Base-by-base conservation (phyloP, 2,329 filamentous ascomycete genomes). In the Aspergillus quadrilineatus region DNA sequence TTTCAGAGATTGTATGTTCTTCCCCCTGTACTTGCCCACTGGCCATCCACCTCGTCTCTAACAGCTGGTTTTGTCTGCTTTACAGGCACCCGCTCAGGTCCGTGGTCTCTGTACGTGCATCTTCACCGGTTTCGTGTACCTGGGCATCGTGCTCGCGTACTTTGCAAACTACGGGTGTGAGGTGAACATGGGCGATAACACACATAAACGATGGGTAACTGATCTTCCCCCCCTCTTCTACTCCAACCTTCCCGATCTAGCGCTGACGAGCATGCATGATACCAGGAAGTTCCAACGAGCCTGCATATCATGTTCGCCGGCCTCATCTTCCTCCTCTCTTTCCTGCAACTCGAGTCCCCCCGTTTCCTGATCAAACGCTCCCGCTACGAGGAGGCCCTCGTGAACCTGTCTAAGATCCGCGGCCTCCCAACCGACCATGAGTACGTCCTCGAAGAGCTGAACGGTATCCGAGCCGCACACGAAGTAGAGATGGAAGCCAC, bases 71-170 rank as follows among this genome's bases (percentile, higher is more conserved):
- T 9, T 37, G 12, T 37, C 7, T 34, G 34, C 8, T 1, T 2
- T 22, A 22, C 3, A 72, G 69, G 64, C 88, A 0, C 88, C 88
- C 0, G 83, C 85, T 1, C 82, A 85, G 1, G 79, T 90, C 57
- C 83, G 88, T 53, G 88, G 89, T 62, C 82, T 92, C 22, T 91
- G 88, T 67, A 90, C 89, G 1, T 87, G 85, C 65, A 80, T 86
- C 28, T 89, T 89, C 68, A 84, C 85, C 0, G 86, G 85, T 1
- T 80, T 88, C 49, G 89, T 92, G 22, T 92, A 92, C 67, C 73
- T 89, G 52, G 89, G 89, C 26, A 90, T 92, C 59, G 88, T 92
- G 65, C 79, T 92, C 14, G 88, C 87, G 7, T 93, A 92, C 75
- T 92, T 91, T 65, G 84, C 87, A 57, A 89, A 86, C 70, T 88